Evolutionary conservation across 148 eudicot genomes (phyloP), one percentile per base, ranked within the genome.

Genomic region (Dysphania ambrosioides): DNA sequence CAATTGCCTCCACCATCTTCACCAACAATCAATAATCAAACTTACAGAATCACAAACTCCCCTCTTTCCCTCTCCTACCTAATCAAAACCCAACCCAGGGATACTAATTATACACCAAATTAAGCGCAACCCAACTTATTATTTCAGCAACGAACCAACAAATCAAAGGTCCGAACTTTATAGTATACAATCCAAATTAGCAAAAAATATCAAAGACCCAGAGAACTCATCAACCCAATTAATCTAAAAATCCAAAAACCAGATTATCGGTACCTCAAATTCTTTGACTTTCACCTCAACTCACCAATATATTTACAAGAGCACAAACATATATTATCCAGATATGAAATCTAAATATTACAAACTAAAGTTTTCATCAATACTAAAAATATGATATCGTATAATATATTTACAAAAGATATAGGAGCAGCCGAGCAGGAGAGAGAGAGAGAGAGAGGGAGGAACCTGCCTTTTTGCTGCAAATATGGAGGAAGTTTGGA

Each of bases 1-100:
- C 88, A 77, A 93, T 83, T 24, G 89, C 84, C 73, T 90, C 92
- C 70, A 89, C 90, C 97, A 93, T 93, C 77, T 87, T 86, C 55
- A 21, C 81, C 76, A 68, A 76, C 7, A 27, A 21, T 72, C 66
- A 76, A 83, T 34, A 31, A 27, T 56, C 41, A 41, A 69, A 55
- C 32, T 64, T 27, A 18, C 23, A 21, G n/a, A 36, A 47, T 38
- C 42, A 63, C 68, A 72, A 77, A 77, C 21, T 49, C 63, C 72
- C 53, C 76, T 66, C 16, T 71, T 67, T 51, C 67, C 18, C 61
- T 40, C 11, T 24, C 21, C 31, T n/a, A n/a, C n/a, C 51, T 47
- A 56, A 56, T 47, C 56, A 63, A 59, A 7, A 72, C 23, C 55
- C 57, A 60, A 68, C 26, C 69, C 9, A 74, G 29, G 5, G 32